Percentiles rank a stretch among this genome's conserved stretches.
phyloP scores from a whole-genome alignment of 2,329 filamentous ascomycete species.

The Fusarium avenaceum region DNA sequence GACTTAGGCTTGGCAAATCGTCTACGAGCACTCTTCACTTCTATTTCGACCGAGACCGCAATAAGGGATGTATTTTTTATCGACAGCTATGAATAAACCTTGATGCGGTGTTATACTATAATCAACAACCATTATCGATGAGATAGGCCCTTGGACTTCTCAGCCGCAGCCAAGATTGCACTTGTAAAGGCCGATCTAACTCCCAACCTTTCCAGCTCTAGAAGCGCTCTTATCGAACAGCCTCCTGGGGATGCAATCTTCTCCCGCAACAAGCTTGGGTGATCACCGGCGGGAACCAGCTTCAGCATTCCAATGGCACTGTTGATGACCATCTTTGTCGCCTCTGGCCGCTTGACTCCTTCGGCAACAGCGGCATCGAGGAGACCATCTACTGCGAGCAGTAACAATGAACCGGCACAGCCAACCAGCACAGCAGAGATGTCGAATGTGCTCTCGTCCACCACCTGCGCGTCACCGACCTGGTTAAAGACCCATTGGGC shows the following conservation, averaged over 20 bases:
- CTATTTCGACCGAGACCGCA: no score
- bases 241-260: conserved; percentile 30
- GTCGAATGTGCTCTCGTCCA: conserved; percentile 15
- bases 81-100: no score
- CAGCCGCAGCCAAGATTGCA: conserved; percentile 21
- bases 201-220: conserved; percentile 16
- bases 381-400: conserved; percentile 25
- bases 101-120: no score
- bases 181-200: conserved; percentile 21
- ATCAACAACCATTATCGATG: no score
- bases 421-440: conserved; percentile 27
- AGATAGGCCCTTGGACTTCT: conserved; percentile 9
- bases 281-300: conserved; percentile 18
- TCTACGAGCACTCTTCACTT: no score
- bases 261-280: conserved; percentile 25
- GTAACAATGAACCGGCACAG: conserved; percentile 20
- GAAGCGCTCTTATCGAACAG: conserved; percentile 21
- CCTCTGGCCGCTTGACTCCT: conserved; percentile 23
- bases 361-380: conserved; percentile 29
- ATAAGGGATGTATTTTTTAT: no score
- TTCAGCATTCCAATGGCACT: conserved; percentile 27
- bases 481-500: conserved; percentile 20
- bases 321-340: conserved; percentile 19
- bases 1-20: no score
- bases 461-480: conserved; percentile 13